A percentile compares a stretch with the other conserved stretches of the same genome.
These are phyloP conservation scores for Candida schatavii DNA, from an alignment of 805 yeast species.

Conservation along the genomic window DNA sequence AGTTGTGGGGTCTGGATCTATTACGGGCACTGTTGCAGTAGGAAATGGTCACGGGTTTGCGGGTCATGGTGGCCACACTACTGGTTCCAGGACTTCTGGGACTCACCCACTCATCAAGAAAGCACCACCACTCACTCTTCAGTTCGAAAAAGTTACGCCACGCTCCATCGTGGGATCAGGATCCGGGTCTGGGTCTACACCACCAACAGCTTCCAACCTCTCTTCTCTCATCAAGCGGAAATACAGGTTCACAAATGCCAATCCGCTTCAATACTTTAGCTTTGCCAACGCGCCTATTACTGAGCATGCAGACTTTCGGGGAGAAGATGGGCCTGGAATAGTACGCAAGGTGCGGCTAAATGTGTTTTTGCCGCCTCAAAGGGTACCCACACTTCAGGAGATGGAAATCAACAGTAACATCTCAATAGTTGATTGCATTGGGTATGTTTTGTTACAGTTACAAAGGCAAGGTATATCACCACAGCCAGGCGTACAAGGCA, in stretches of 20 bases:
- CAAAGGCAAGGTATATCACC: too few species aligned
- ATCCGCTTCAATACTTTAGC: slow-evolving; percentile 44
- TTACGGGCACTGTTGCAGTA: not conserved
- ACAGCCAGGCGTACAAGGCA: slow-evolving; percentile 18
- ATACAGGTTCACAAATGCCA: slow-evolving; percentile 29
- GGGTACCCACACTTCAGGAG: slow-evolving; percentile 20
- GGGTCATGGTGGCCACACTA: not conserved
- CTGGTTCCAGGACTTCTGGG: slow-evolving; percentile 2
- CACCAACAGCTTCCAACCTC: slow-evolving; percentile 30
- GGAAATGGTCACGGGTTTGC: not conserved
- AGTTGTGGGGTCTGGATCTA: not conserved
- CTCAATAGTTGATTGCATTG: slow-evolving; percentile 39
- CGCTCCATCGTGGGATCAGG: too few species aligned
- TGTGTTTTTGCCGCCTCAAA: slow-evolving; percentile 35
- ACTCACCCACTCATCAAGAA: slow-evolving; percentile 1
- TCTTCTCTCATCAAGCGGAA: slow-evolving; percentile 43
- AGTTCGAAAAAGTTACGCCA: slow-evolving; percentile 22
- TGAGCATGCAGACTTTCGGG: slow-evolving; percentile 7
- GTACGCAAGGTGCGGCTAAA: slow-evolving; percentile 15
- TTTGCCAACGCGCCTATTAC: slow-evolving; percentile 32
- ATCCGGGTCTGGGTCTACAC: slow-evolving; percentile 4
- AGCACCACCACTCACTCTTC: not conserved
- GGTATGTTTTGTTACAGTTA: slow-evolving; percentile 32
- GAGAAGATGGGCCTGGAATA: slow-evolving; percentile 3
- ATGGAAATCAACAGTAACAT: slow-evolving; percentile 25